Percentiles rank a stretch among this genome's conserved stretches.
Evolutionary conservation across 176 grass and related monocot species (phyloP).

Genomic region (Bonia amplexicaulis): DNA sequence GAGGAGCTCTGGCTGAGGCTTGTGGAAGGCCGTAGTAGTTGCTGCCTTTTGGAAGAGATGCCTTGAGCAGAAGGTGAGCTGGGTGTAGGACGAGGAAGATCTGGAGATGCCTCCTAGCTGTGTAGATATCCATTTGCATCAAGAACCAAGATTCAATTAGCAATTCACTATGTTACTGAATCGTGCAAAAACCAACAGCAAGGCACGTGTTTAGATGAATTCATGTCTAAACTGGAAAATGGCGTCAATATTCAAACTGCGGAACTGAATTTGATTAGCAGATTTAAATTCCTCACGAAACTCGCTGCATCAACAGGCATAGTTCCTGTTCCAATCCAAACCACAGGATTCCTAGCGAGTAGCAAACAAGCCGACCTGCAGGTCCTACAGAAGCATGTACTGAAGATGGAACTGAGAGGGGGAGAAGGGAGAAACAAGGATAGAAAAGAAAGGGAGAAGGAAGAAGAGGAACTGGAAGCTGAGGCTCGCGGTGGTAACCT

Average conservation of each 20-base stretch:
- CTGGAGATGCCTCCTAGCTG: conserved; percentile 33
- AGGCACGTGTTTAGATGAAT: background rate
- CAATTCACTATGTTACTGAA: background rate
- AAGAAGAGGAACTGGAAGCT: conserved; percentile 15
- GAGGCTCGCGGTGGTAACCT: conserved; percentile 34
- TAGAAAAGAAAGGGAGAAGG: background rate
- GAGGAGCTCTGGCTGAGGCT: conserved; percentile 13
- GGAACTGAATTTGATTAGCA: background rate
- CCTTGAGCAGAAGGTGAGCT: conserved; percentile 39
- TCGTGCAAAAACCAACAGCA: background rate
- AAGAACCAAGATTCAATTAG: background rate
- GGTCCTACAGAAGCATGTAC: background rate
- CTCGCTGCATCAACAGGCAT: background rate
- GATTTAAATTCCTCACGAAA: background rate
- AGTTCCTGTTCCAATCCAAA: background rate
- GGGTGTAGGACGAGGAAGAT: conserved; percentile 32
- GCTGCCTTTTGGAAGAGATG: conserved; percentile 26
- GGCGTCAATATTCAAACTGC: background rate
- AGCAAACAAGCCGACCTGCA: background rate
- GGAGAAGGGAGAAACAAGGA: background rate
- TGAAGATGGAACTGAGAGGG: background rate
- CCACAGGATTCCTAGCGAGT: background rate
- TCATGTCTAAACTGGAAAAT: background rate
- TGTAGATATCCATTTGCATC: background rate
- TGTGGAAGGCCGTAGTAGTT: background rate